Base-by-base conservation (phyloP, 768 basidiomycete genomes). In the Podaxis sp. region DNA sequence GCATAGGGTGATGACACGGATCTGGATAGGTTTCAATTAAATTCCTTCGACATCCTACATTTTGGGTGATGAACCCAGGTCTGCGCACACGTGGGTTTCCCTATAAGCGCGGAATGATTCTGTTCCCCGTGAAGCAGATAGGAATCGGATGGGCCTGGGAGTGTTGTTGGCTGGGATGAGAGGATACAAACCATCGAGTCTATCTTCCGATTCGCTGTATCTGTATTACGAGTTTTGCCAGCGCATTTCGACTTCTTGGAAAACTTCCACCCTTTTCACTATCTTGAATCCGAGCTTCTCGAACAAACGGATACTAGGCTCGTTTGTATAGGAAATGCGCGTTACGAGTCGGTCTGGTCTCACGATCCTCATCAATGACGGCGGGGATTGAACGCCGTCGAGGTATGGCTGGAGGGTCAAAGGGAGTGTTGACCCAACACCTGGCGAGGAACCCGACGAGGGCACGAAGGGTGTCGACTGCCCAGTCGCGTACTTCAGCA, bases 211-310 rank as follows among this genome's bases (percentile, higher is more conserved):
- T 46, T 46, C 44, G 44, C 33, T 33, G 41, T 20, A 26, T 20
- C 20, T 28, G 49, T 28, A 24, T 49, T 22, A 49, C 10, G 12
- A 28, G 4, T 28, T 22, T 50, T 24, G 7, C 73, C 75, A 83
- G 28, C 90, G 83, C 86, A 97, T 83, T 76, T 96, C 95, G 15
- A 93, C 83, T 74, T 98, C 93, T 38, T 83, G 78, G 66, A 95
- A 98, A 10, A 92, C 88, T 55, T 87, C 82, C 15, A 89, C 87
- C 11, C 77, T 74, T 69, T 89, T 90, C 10, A 84, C 86, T 38
- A 89, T 75, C 17, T 70, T 71, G 68, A 97, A 97, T 0, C 92
- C 94, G 0, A 97, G 82, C 65, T 83, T 84, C 67, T 83, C 75
- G 68, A 97, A 97, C 8, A 97, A 77, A 6, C 72, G 71, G 28